Base-by-base conservation (phyloP, 192 early-diverging fungal species). In the Linnemannia zychae region DNA sequence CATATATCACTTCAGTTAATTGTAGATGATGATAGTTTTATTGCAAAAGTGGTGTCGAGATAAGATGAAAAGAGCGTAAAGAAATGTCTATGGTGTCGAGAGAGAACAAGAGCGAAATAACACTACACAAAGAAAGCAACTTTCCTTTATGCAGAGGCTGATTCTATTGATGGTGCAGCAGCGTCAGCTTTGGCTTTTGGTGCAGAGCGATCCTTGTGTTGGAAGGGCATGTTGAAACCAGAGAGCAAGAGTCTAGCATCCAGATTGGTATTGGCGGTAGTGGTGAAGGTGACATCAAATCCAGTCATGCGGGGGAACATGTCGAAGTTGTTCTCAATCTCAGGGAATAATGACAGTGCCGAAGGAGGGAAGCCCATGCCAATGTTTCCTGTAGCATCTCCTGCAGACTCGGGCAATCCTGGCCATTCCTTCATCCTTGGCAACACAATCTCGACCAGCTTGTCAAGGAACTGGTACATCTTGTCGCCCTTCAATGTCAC, bases 381-480 rank as follows among this genome's bases (percentile, higher is more conserved):
- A 81, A 98, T 91, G 87, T 92, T 94, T 17, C 98, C 98, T 69
- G 93, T 92, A 46, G 91, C 93, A 78, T 98, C 95, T 80, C 96
- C 96, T 7, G 95, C 82, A 33, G 90, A 90, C 76, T 91, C 91
- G 31, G 89, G 90, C 74, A 98, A 74, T 3, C 97, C 97, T 48
- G 91, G 87, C 93, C 95, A 99, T 85, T 99, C 97, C 79, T 97
- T 96, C 77, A 99, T 88, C 37, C 96, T 94, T 50, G 98, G 98
- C 75, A 99, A 83, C 22, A 99, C 97, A 44, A 96, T 92, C 87
- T 99, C 97, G 7, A 96, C 92, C 38, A 97, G 88, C 88, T 99
- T 98, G 88, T 99, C 98, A 77, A 99, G 80, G 84, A 99, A 99
- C 74, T 94, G 92, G 85, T 95, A 97, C 96, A 98, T 98, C 78